Evolutionary conservation across 2,329 filamentous ascomycete species (phyloP).

Genomic region (Ampelomyces quisqualis): DNA sequence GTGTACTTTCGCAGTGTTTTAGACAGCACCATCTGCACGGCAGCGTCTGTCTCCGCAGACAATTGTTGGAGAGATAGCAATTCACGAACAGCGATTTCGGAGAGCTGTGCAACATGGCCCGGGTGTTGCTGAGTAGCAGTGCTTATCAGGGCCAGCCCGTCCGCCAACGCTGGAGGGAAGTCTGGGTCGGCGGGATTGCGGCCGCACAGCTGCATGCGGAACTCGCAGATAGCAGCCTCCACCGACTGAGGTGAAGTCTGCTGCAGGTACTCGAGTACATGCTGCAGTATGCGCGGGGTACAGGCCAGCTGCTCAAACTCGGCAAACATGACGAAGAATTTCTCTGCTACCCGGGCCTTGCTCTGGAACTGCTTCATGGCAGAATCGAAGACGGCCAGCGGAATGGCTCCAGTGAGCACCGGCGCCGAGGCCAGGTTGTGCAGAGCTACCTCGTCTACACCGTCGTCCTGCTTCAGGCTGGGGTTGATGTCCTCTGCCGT

Average conservation of each 20-base stretch:
- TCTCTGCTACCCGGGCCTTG: slow-evolving; percentile 64
- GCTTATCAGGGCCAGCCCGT: slow-evolving; percentile 64
- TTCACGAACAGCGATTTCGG: slow-evolving; percentile 51
- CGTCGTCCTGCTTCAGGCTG: slow-evolving; percentile 52
- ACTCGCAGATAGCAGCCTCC: slow-evolving; percentile 67
- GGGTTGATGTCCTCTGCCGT: slow-evolving; percentile 64
- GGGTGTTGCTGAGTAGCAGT: slow-evolving; percentile 47
- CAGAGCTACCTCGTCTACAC: slow-evolving; percentile 57
- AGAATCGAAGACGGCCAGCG: slow-evolving; percentile 86
- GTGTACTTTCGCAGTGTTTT: slow-evolving; percentile 44
- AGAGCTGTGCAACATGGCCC: slow-evolving; percentile 41
- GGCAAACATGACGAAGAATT: slow-evolving; percentile 79
- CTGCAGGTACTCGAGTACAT: slow-evolving; percentile 68
- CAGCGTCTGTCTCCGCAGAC: slow-evolving; percentile 52
- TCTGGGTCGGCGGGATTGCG: slow-evolving; percentile 63
- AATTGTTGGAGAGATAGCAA: slow-evolving; percentile 50
- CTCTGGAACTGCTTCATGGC: slow-evolving; percentile 76
- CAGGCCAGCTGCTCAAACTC: slow-evolving; percentile 68
- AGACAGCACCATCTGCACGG: slow-evolving; percentile 55
- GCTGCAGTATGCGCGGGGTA: slow-evolving; percentile 66
- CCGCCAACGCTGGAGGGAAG: slow-evolving; percentile 71
- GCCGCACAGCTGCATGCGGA: slow-evolving; percentile 69
- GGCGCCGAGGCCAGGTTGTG: slow-evolving; percentile 70
- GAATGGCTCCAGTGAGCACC: slow-evolving; percentile 88
- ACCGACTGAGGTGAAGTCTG: slow-evolving; percentile 56